Conservation (phyloP, 345 rosid species). For the Moringa oleifera region DNA sequence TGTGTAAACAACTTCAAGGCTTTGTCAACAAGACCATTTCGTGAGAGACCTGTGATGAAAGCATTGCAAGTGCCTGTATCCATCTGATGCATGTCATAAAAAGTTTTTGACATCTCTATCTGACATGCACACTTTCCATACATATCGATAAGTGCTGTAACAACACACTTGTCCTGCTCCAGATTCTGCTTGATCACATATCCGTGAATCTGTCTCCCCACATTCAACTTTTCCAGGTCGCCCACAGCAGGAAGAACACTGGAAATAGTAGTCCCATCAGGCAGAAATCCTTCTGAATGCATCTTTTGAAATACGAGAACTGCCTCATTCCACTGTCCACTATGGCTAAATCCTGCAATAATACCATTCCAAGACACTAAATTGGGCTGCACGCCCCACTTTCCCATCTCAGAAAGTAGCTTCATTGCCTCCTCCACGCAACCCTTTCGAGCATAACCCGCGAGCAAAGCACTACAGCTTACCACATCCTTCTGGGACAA, state of each 20-base stretch:
- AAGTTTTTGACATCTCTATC: conserved; percentile 31
- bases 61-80: conserved; percentile 59
- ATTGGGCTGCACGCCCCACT: conserved; percentile 34
- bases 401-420: conserved; percentile 29
- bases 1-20: conserved; percentile 43
- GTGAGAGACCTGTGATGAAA: conserved; percentile 45
- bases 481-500: conserved; percentile 43
- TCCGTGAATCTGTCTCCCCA: conserved; percentile 55
- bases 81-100: conserved; percentile 28
- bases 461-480: conserved; percentile 47
- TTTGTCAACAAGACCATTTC: conserved; percentile 46
- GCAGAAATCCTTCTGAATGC: conserved; percentile 41
- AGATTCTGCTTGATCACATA: conserved; percentile 39
- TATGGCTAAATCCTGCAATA: conserved; percentile 60
- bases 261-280: conserved; percentile 41
- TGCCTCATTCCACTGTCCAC: conserved; percentile 35
- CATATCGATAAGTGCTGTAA: conserved; percentile 48
- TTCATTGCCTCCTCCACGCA: conserved; percentile 32
- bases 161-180: conserved; percentile 32
- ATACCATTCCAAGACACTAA: conserved; percentile 63
- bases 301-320: conserved; percentile 38
- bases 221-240: conserved; percentile 27
- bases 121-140: conserved; percentile 48
- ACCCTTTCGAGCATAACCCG: conserved; percentile 47
- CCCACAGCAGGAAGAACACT: conserved; percentile 51